These are phyloP conservation scores for Pyrrhoderma lamaoense DNA, from an alignment of 1,284 basidiomycete genomes.

Conservation along the genomic window DNA sequence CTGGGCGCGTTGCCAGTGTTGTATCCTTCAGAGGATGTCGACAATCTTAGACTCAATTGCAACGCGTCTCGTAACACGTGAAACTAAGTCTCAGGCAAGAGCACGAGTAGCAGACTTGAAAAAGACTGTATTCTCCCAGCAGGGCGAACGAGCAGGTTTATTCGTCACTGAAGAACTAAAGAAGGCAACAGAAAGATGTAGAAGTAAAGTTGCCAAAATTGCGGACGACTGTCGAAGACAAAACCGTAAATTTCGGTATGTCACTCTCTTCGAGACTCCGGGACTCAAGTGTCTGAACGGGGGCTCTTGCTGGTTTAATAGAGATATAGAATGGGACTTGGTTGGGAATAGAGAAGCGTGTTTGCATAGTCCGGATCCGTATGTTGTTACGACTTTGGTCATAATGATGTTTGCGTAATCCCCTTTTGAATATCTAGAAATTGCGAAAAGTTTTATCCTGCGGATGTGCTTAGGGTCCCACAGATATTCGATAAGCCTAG, in stretches of 20 bases:
- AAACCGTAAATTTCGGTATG: conserved; percentile 31
- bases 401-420: background rate
- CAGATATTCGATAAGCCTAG: conserved; percentile 39
- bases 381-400: background rate
- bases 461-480: conserved; percentile 37
- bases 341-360: conserved; percentile 37
- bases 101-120: background rate
- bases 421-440: background rate
- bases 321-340: conserved; percentile 47
- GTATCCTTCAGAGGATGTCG: background rate
- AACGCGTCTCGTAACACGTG: background rate
- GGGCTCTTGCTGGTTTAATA: conserved; percentile 23
- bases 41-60: background rate
- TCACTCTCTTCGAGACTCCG: conserved; percentile 19
- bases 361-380: conserved; percentile 32
- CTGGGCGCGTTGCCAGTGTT: too few species aligned
- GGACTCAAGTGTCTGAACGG: background rate
- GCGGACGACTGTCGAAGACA: conserved; percentile 31
- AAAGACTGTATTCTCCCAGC: conserved; percentile 14
- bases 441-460: conserved; percentile 26
- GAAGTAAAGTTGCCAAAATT: conserved; percentile 32
- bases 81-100: background rate
- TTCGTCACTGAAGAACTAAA: conserved; percentile 34
- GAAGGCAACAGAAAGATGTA: conserved; percentile 34
- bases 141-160: conserved; percentile 14